Conservation (phyloP, 2,329 filamentous ascomycete species). For the Ophiostoma sp. region DNA sequence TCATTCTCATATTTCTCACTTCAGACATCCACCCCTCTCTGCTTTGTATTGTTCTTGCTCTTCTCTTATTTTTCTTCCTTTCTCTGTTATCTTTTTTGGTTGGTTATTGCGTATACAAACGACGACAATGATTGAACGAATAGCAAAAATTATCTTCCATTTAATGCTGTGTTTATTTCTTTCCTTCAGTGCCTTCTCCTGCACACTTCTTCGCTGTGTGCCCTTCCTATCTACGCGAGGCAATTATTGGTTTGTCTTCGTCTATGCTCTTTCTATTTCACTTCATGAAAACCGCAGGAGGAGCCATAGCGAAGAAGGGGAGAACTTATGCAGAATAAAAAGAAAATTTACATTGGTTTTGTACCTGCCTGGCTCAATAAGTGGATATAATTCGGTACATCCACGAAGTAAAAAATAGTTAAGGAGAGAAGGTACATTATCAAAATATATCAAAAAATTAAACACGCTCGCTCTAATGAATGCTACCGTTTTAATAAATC, state of each 20-base stretch:
- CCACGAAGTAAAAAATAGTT: background rate
- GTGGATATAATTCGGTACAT: background rate
- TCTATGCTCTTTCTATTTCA: no score
- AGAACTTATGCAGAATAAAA: no score
- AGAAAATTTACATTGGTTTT: no score
- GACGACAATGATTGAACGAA: conserved; percentile 30
- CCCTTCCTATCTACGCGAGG: background rate
- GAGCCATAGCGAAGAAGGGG: no score
- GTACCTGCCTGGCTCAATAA: no score
- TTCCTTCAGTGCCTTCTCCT: background rate
- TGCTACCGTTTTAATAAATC: background rate
- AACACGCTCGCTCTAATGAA: background rate
- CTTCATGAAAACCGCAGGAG: no score
- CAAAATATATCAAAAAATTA: background rate
- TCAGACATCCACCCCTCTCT: background rate
- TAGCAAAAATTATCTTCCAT: background rate
- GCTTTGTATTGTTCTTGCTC: background rate
- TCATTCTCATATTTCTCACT: background rate
- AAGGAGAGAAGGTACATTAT: background rate
- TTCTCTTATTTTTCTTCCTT: conserved; percentile 9
- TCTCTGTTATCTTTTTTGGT: background rate
- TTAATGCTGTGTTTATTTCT: background rate
- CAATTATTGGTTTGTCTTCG: background rate
- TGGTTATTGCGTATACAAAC: conserved; percentile 23
- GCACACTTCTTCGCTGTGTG: background rate